phyloP scores from a whole-genome alignment of 257 asterid genomes.

The Vinca minor region DNA sequence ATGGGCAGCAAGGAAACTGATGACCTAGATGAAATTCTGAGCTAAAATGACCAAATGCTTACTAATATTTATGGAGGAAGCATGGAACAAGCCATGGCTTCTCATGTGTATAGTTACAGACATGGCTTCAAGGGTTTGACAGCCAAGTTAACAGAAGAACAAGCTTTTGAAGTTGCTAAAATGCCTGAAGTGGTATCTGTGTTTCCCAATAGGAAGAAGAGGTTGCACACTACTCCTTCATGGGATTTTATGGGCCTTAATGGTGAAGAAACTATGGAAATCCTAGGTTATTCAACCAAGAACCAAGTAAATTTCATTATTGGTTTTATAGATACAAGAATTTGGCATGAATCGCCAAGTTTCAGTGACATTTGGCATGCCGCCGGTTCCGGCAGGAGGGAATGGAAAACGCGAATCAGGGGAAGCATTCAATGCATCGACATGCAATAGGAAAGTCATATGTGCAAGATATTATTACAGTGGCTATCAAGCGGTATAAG shows the following conservation, averaged over 20 bases:
- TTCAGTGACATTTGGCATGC: slow-evolving; percentile 72
- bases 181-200: slow-evolving; percentile 94
- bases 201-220: slow-evolving; percentile 69
- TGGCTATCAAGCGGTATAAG: slow-evolving; percentile 75
- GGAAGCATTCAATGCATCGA: slow-evolving; percentile 69
- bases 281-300: slow-evolving; percentile 85
- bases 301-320: slow-evolving; percentile 82
- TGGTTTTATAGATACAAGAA: slow-evolving; percentile 92
- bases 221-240: slow-evolving; percentile 90
- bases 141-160: slow-evolving; percentile 76
- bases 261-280: slow-evolving; percentile 78
- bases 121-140: slow-evolving; percentile 96
- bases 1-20: slow-evolving; percentile 69
- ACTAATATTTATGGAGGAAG: slow-evolving; percentile 70
- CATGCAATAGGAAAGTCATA: slow-evolving; percentile 87
- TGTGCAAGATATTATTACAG: slow-evolving; percentile 83
- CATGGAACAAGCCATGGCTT: slow-evolving; percentile 62
- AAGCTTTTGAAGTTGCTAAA: slow-evolving; percentile 71
- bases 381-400: slow-evolving; percentile 84
- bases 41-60: slow-evolving; percentile 68
- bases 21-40: slow-evolving; percentile 69
- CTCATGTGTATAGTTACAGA: slow-evolving; percentile 79
- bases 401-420: slow-evolving; percentile 82
- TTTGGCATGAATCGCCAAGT: slow-evolving; percentile 96
- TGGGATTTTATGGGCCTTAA: slow-evolving; percentile 97